These are phyloP conservation scores for Ogataea sp. DNA, from an alignment of 805 yeast species.

Conservation along the genomic window DNA sequence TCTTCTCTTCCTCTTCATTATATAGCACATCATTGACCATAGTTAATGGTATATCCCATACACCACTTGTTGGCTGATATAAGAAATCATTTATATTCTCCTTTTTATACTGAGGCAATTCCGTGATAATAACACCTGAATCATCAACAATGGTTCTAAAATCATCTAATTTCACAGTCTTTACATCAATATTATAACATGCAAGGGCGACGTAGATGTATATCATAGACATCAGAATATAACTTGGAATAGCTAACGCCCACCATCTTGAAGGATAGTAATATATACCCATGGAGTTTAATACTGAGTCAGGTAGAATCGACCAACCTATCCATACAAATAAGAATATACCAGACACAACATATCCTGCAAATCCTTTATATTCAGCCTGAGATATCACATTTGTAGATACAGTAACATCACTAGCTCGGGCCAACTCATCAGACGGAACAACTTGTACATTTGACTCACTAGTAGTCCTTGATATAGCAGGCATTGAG, in stretches of 20 bases:
- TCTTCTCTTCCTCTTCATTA: conserved; percentile 11
- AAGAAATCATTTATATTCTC: conserved; percentile 30
- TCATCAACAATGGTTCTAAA: conserved; percentile 62
- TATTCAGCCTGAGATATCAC: conserved; percentile 64
- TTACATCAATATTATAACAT: conserved; percentile 67
- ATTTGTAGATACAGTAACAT: conserved; percentile 52
- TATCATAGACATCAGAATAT: conserved; percentile 60
- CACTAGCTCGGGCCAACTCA: conserved; percentile 54
- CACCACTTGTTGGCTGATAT: conserved; percentile 66
- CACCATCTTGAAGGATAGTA: conserved; percentile 90
- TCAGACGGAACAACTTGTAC: conserved; percentile 30
- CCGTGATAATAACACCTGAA: conserved; percentile 30
- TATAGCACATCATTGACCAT: conserved; percentile 63
- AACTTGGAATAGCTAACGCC: conserved; percentile 75
- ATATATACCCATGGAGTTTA: conserved; percentile 45
- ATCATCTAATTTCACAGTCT: conserved; percentile 52
- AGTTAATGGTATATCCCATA: conserved; percentile 74
- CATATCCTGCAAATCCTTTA: conserved; percentile 78
- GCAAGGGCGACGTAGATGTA: conserved; percentile 66
- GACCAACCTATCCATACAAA: conserved; percentile 67
- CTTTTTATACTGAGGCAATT: conserved; percentile 8
- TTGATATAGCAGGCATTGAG: conserved; percentile 14
- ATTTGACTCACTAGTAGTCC: conserved; percentile 2
- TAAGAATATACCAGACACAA: conserved; percentile 51
- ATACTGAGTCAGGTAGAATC: conserved; percentile 50